Evolutionary conservation across 257 asterid species (phyloP).

Genomic region (Scutellaria baicalensis): DNA sequence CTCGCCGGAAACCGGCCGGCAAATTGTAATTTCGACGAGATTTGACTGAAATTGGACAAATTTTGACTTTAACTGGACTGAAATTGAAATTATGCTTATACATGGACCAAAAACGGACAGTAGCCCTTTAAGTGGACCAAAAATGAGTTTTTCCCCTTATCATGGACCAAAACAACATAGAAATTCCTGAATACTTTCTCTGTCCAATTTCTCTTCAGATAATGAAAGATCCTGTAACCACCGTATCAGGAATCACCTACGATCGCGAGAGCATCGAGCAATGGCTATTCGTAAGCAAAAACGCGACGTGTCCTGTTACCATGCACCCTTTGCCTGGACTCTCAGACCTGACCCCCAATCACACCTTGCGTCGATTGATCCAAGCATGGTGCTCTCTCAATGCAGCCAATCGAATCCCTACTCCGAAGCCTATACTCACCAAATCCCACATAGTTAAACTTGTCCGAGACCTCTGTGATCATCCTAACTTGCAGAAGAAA

Average conservation of each 20-base stretch:
- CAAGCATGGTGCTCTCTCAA: conserved; percentile 42
- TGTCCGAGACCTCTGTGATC: conserved; percentile 11
- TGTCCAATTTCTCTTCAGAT: conserved; percentile 63
- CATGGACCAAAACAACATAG: neutral
- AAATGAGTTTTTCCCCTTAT: too few relatives aligned
- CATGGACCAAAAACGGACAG: too few relatives aligned
- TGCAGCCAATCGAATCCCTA: conserved; percentile 24
- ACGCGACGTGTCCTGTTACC: conserved; percentile 53
- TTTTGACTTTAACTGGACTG: too few relatives aligned
- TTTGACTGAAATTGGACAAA: too few relatives aligned
- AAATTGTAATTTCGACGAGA: too few relatives aligned
- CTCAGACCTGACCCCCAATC: conserved; percentile 47
- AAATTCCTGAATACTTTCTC: conserved; percentile 43
- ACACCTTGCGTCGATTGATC: conserved; percentile 49
- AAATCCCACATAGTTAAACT: conserved; percentile 22
- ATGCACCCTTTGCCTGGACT: conserved; percentile 31
- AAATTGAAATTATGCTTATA: too few relatives aligned
- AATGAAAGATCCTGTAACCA: conserved; percentile 66
- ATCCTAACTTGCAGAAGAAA: conserved; percentile 7
- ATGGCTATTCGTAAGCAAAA: conserved; percentile 31
- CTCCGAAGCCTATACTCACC: conserved; percentile 25
- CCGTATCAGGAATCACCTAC: conserved; percentile 55
- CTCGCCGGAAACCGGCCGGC: too few relatives aligned
- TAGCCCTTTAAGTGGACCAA: too few relatives aligned
- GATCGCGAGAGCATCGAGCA: conserved; percentile 56